phyloP scores from a whole-genome alignment of 106 monocot genomes.

The Dendrobium huoshanense region DNA sequence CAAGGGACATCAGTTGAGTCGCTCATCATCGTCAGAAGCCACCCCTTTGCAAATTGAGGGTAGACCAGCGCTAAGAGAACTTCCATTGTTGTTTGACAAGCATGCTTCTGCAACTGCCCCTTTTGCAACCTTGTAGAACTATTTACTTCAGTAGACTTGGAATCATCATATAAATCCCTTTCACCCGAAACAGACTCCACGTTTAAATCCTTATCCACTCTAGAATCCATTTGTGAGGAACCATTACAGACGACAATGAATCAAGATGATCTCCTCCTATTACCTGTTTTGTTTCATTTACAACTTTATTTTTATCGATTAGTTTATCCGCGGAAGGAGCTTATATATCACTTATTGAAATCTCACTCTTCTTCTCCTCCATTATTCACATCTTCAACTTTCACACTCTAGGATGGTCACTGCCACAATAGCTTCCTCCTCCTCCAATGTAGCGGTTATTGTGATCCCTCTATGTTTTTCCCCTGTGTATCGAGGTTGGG shows the following conservation, averaged over 20 bases:
- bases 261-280: constrained; percentile 4
- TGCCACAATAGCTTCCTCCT: too few relatives aligned
- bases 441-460: too few relatives aligned
- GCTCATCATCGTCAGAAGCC: constrained; percentile 95
- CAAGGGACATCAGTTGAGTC: constrained; percentile 94
- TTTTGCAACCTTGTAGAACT: constrained; percentile 34
- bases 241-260: constrained; percentile 14
- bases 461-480: too few relatives aligned
- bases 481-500: too few relatives aligned
- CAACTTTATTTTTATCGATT: too few relatives aligned
- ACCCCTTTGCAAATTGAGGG: constrained; percentile 63
- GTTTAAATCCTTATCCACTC: constrained; percentile 18
- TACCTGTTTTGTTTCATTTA: constrained; percentile 9
- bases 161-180: constrained; percentile 20
- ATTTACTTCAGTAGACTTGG: constrained; percentile 11
- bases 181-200: constrained; percentile 27
- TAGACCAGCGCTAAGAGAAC: constrained; percentile 82
- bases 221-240: constrained; percentile 19
- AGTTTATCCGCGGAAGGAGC: too few relatives aligned
- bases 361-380: too few relatives aligned
- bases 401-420: too few relatives aligned
- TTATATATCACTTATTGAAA: too few relatives aligned
- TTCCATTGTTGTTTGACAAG: constrained; percentile 61
- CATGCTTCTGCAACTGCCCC: constrained; percentile 68
- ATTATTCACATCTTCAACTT: too few relatives aligned